Conservation (phyloP, 371 early-diverging fungal species). For the Choanephora cucurbitarum region DNA sequence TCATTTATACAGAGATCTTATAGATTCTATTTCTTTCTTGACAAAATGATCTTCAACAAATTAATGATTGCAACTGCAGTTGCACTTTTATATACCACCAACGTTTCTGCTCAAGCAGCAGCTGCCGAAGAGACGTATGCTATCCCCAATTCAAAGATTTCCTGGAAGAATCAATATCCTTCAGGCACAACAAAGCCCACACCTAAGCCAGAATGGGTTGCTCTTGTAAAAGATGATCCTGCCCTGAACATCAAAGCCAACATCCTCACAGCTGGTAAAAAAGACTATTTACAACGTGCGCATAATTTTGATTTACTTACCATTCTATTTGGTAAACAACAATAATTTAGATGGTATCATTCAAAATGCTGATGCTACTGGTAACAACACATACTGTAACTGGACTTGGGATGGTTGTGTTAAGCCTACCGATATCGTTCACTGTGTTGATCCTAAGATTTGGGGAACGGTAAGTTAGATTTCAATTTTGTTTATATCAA, state of each 20-base stretch:
- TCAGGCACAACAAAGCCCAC: constrained; percentile 28
- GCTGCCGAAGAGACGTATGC: constrained; percentile 5
- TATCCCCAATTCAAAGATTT: constrained; percentile 22
- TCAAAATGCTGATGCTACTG: constrained; percentile 28
- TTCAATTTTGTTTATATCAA: not conserved
- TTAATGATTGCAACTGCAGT: constrained; percentile 18
- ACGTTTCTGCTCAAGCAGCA: constrained; percentile 9
- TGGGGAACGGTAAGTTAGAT: constrained; percentile 43
- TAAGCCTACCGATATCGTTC: constrained; percentile 50
- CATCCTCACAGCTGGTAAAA: constrained; percentile 22
- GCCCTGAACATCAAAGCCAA: constrained; percentile 23
- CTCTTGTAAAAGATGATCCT: constrained; percentile 33
- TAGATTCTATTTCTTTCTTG: constrained; percentile 4
- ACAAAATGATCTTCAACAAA: constrained; percentile 21
- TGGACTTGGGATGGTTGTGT: constrained; percentile 59
- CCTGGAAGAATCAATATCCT: constrained; percentile 39
- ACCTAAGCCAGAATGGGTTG: constrained; percentile 54
- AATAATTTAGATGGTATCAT: constrained; percentile 31
- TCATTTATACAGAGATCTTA: not conserved
- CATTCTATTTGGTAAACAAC: no score
- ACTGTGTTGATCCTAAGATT: constrained; percentile 40
- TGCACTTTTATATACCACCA: constrained; percentile 16
- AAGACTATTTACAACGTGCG: no score
- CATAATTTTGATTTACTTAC: no score
- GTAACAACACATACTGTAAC: constrained; percentile 46